Percentiles rank a stretch among this genome's conserved stretches.
Conservation (phyloP, 345 rosid species). For the Physaria fendleri region DNA sequence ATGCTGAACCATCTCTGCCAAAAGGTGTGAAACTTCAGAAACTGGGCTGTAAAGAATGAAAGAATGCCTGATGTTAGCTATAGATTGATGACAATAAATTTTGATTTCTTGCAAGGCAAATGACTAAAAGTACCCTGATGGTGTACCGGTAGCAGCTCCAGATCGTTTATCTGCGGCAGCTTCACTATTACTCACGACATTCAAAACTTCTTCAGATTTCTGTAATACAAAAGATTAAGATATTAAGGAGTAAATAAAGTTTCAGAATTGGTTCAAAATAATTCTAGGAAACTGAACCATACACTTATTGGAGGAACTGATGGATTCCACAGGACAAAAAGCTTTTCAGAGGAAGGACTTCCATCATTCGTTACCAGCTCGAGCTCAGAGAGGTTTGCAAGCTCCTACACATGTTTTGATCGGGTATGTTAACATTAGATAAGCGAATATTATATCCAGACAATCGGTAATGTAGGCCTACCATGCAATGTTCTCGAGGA, state of each 20-base stretch:
- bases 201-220: constrained; percentile 35
- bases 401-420: constrained; percentile 52
- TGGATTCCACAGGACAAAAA: constrained; percentile 87
- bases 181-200: constrained; percentile 18
- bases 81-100: constrained; percentile 1
- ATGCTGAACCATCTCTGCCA: constrained; percentile 96
- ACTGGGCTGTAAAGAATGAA: constrained; percentile 54
- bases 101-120: neutral
- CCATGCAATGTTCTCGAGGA: constrained; percentile 94
- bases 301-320: constrained; percentile 30
- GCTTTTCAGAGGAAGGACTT: constrained; percentile 80
- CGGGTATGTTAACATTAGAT: neutral
- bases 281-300: constrained; percentile 19
- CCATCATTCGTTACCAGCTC: constrained; percentile 82
- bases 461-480: constrained; percentile 30
- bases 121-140: constrained; percentile 37
- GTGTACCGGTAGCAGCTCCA: constrained; percentile 23
- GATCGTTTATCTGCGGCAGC: constrained; percentile 28
- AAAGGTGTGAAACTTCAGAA: constrained; percentile 64
- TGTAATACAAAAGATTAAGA: constrained; percentile 33
- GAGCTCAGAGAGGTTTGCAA: constrained; percentile 70
- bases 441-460: neutral
- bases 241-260: constrained; percentile 1
- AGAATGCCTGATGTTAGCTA: constrained; percentile 4
- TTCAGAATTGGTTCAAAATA: neutral